These are phyloP conservation scores for Senna tora DNA, from an alignment of 306 rosid genomes.

Conservation along the genomic window DNA sequence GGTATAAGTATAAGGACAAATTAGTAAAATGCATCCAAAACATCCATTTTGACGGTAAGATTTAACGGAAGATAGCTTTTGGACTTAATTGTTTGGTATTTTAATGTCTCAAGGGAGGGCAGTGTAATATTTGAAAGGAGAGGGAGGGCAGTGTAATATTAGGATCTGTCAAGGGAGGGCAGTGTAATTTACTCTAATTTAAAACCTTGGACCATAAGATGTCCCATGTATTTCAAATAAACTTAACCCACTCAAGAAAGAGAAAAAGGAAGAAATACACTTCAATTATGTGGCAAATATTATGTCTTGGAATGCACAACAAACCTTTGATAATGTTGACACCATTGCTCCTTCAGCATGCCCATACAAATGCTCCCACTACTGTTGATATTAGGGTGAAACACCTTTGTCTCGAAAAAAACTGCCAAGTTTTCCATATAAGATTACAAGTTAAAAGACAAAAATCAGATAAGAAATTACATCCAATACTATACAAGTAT, in stretches of 20 bases:
- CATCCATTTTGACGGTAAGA: too few relatives aligned
- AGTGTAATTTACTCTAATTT: too few relatives aligned
- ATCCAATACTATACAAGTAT: neutral
- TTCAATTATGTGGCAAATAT: neutral
- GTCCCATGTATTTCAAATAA: neutral
- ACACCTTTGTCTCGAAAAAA: conserved; percentile 68
- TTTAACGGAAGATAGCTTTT: too few relatives aligned
- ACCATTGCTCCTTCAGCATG: conserved; percentile 73
- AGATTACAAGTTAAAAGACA: neutral
- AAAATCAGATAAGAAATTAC: neutral
- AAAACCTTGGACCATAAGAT: neutral
- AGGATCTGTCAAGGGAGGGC: too few relatives aligned
- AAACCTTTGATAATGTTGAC: conserved; percentile 74
- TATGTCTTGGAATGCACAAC: neutral
- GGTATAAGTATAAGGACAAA: too few relatives aligned
- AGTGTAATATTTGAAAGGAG: too few relatives aligned
- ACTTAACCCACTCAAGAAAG: neutral
- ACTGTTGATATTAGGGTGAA: conserved; percentile 71
- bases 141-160: too few relatives aligned
- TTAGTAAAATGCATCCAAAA: too few relatives aligned
- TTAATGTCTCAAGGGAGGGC: too few relatives aligned
- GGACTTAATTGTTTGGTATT: too few relatives aligned
- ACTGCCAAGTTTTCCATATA: conserved; percentile 41
- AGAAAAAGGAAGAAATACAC: neutral
- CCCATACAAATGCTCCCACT: conserved; percentile 75